phyloP scores from a whole-genome alignment of 805 yeast genomes.

The Yarrowia sp. region DNA sequence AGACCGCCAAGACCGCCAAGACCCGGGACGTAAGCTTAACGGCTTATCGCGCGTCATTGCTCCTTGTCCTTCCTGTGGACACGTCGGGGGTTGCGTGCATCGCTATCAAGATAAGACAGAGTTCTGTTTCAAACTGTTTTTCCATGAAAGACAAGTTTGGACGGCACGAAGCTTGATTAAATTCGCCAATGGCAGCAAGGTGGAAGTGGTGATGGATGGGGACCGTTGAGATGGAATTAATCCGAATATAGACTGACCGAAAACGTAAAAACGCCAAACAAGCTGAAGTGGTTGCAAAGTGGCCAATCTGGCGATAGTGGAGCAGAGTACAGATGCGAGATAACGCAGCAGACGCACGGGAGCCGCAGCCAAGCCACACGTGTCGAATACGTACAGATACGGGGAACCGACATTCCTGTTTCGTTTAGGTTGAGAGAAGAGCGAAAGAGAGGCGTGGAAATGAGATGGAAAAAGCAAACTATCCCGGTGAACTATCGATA shows the following conservation, averaged over 20 bases:
- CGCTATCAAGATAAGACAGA: not conserved
- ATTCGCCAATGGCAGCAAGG: slow-evolving; percentile 3
- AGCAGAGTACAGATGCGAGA: not conserved
- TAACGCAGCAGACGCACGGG: not conserved
- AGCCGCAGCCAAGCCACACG: slow-evolving; percentile 17
- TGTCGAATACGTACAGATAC: not conserved
- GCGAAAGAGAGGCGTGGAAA: not conserved
- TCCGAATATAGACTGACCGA: too few relatives aligned
- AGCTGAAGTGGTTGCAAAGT: too few relatives aligned
- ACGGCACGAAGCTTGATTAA: slow-evolving; percentile 8
- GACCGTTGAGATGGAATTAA: not conserved
- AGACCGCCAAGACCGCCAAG: not conserved
- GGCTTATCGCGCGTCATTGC: not conserved
- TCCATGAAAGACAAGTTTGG: not conserved
- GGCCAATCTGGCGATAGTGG: too few relatives aligned
- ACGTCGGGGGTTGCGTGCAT: not conserved
- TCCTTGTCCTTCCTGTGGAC: not conserved
- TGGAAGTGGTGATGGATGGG: not conserved
- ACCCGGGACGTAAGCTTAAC: not conserved
- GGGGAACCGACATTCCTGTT: not conserved
- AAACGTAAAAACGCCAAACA: too few relatives aligned
- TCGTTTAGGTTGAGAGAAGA: not conserved
- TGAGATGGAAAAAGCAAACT: not conserved
- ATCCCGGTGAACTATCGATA: not conserved
- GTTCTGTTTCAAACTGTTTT: slow-evolving; percentile 8